A percentile compares a stretch with the other conserved stretches of the same genome.
These are phyloP conservation scores for Cordyceps pruinosa DNA, from an alignment of 2,329 filamentous ascomycete species.

Conservation along the genomic window DNA sequence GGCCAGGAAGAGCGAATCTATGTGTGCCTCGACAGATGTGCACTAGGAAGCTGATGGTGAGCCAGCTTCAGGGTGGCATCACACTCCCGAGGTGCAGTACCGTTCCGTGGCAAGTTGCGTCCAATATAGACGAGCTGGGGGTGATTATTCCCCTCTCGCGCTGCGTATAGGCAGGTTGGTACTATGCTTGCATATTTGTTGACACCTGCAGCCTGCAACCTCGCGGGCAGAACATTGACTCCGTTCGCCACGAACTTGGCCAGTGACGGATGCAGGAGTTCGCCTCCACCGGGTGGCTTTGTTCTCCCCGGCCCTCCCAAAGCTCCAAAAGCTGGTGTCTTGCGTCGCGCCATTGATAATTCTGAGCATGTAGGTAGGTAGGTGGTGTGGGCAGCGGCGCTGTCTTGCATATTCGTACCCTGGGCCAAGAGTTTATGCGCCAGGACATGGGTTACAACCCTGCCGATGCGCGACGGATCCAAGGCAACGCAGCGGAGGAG, in stretches of 20 bases:
- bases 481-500: conserved; percentile 1
- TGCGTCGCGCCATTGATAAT: neutral
- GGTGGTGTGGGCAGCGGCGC: neutral
- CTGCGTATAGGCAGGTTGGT: neutral
- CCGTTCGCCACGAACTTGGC: neutral
- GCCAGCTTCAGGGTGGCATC: neutral
- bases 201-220: neutral
- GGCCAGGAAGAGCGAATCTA: neutral
- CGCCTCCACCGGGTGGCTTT: neutral
- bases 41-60: neutral
- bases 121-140: neutral
- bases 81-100: neutral
- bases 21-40: neutral
- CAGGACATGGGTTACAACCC: neutral
- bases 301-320: neutral
- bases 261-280: neutral
- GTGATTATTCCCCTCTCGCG: neutral
- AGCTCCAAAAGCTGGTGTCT: neutral
- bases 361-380: neutral
- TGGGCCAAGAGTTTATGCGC: neutral
- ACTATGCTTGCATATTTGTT: neutral
- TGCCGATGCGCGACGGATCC: conserved; percentile 6
- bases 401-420: conserved; percentile 7
- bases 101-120: neutral
- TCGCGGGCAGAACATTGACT: neutral